Evolutionary conservation across 257 asterid genomes (phyloP), one percentile per base, ranked within the genome.

Genomic region (Craterostigma plantagineum): DNA sequence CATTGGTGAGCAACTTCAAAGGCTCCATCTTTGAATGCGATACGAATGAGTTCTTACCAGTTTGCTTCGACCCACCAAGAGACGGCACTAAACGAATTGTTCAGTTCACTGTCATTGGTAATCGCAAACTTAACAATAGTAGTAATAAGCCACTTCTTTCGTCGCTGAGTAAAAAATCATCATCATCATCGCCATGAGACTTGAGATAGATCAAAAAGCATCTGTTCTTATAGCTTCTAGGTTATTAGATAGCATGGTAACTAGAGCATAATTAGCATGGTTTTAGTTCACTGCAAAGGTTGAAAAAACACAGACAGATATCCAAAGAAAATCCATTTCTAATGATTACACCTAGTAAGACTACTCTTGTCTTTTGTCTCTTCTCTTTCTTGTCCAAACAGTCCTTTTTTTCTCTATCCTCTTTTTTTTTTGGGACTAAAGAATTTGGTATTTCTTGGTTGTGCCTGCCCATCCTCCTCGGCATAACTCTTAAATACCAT

Each of bases 51-150:
- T 81, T 27, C 11, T 51, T 81, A 3, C 94, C 92, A 0, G 66
- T 57, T 0, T 10, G 48, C 30, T 77, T 81, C 55, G 36, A 16
- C 34, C 83, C 92, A 0, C 45, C 94, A 0, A 60, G 91, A 44
- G 70, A 77, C 55, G 92, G 94, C 0, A 65, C 73, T n/a, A 71
- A 70, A 18, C 52, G 50, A 33, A 9, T 41, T 1, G 66, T 73
- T 0, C 18, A 52, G 43, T 10, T 50, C 54, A 68, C 59, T 7
- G 55, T 46, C 0, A 52, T 80, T 0, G 91, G 91, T 5, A 41
- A 41, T 12, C 62, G 72, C 13, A 45, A 52, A 3, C 3, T n/a
- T n/a, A n/a, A n/a, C n/a, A n/a, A n/a, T n/a, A n/a, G n/a, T n/a
- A n/a, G 34, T 39, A n/a, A 11, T 7, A 23, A 23, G 30, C 30